Evolutionary conservation across 208 protist species (phyloP), one percentile per base, ranked within the genome.

Genomic region (Crithidia sp.): DNA sequence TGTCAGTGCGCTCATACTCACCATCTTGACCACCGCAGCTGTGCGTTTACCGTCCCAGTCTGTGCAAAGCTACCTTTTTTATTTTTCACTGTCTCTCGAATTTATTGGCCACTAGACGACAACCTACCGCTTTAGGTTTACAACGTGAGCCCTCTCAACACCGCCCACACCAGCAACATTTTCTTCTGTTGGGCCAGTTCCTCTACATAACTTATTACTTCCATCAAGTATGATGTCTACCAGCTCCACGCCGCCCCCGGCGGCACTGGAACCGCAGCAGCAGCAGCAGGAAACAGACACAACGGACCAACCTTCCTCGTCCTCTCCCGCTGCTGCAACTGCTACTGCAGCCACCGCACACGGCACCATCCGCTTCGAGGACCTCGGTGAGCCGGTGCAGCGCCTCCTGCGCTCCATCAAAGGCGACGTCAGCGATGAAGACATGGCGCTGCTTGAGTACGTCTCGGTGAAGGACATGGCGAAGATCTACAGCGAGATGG

Each of bases 391-490:
- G 80, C 90, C 93, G 16, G 89, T 97, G 52, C 88, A 91, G 81
- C 74, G 85, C 13, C 83, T 95, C 54, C 73, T 97, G 56, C 85
- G 73, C 44, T 83, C 81, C 36, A 67, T 95, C 17, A 88, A 91
- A 61, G 79, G 81, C 19, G 84, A 86, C 19, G 72, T 90, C 43
- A 84, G 78, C 36, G 84, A 90, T 19, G 90, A 92, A 17, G 90
- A 97, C 59, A 92, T 92, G 87, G 86, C 75, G 16, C 79, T 97
- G 57, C 86, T 97, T 5, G 79, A 89, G 70, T 88, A 86, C 59
- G 87, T 95, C 12, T 91, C 88, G 5, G 90, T 95, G 54, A 87
- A 87, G 82, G 93, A 93, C 75, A 94, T 97, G 89, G 84, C 88
- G 41, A 94, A 90, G 65, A 95, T 97, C 58, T 92, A 95, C 71